These are phyloP conservation scores for Nakazawaea wickerhamii DNA, from an alignment of 805 yeast genomes.

Conservation along the genomic window DNA sequence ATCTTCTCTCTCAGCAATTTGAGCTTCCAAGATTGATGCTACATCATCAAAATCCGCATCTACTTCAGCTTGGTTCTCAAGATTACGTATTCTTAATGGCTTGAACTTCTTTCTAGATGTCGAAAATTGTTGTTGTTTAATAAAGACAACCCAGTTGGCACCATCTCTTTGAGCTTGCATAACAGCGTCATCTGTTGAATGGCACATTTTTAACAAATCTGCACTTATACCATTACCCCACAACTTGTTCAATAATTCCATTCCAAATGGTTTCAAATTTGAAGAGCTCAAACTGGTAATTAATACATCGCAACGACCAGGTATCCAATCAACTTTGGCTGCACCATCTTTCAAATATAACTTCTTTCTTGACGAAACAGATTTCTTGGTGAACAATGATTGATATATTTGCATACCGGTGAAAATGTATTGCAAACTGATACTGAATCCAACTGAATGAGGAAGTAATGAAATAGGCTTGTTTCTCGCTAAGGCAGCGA, in stretches of 20 bases:
- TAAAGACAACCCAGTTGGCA: constrained; percentile 68
- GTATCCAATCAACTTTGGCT: constrained; percentile 39
- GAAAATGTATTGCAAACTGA: constrained; percentile 67
- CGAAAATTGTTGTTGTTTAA: constrained; percentile 56
- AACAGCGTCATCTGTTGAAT: constrained; percentile 57
- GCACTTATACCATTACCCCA: constrained; percentile 82
- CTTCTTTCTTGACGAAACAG: constrained; percentile 20
- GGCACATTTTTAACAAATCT: constrained; percentile 49
- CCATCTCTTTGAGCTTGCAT: constrained; percentile 63
- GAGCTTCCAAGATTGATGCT: constrained; percentile 33
- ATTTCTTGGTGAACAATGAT: constrained; percentile 25
- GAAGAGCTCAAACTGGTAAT: constrained; percentile 63
- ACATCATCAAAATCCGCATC: constrained; percentile 75
- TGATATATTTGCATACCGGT: constrained; percentile 44
- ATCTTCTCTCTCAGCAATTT: constrained; percentile 18
- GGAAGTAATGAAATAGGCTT: constrained; percentile 29
- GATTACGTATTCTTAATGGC: constrained; percentile 67
- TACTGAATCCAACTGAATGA: constrained; percentile 80
- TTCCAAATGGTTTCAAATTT: constrained; percentile 53
- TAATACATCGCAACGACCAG: constrained; percentile 74
- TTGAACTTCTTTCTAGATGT: constrained; percentile 52
- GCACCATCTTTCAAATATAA: constrained; percentile 30
- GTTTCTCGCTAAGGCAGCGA: constrained; percentile 57
- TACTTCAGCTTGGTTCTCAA: constrained; percentile 53
- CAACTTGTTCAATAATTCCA: constrained; percentile 53